Base-by-base conservation (phyloP, 192 early-diverging fungal species). In the Backusella luteola region DNA sequence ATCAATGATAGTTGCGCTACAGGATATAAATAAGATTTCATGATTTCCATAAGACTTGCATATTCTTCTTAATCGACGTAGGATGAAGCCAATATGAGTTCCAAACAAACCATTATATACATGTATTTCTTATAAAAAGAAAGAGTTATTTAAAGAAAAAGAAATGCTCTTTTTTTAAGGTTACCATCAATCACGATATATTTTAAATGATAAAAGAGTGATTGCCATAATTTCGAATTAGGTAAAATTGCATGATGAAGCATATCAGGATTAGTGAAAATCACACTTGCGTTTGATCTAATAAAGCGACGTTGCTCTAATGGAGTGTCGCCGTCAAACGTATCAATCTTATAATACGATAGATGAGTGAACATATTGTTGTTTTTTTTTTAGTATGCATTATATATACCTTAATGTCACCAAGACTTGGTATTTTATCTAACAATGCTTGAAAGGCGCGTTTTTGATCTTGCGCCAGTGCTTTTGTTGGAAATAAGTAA, bases 231-330 rank as follows among this genome's bases (percentile, higher is more conserved):
- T 23, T 71, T 42, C 11, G 83, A 78, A 56, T 87, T 80, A 1
- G 91, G 93, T 21, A 94, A 76, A 70, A 95, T 89, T 17, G 89
- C 82, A 34, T 85, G 66, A 74, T 96, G 94, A 4, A 96, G 73
- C 76, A 92, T 95, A 72, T 96, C 95, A 7, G 92, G 92, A 80
- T 96, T 96, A 17, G 93, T 96, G 38, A 96, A 85, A 9, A 96
- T 82, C 0, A 96, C 81, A 19, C 83, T 84, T 0, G 89, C 83
- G 9, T 73, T 80, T 9, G 84, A 77, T 9, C 91, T 80, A 21
- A 95, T 92, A 4, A 42, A 26, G 0, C 56, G 67, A 0, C 93
- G 85, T 23, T 78, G 70, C 12, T 79, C 70, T 36, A 46, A 11
- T 21, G 87, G 84, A 14, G 91, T 92, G 74, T 93, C 92, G 19